Base-by-base conservation (phyloP, 2,329 filamentous ascomycete species). In the Alternaria gaisen region DNA sequence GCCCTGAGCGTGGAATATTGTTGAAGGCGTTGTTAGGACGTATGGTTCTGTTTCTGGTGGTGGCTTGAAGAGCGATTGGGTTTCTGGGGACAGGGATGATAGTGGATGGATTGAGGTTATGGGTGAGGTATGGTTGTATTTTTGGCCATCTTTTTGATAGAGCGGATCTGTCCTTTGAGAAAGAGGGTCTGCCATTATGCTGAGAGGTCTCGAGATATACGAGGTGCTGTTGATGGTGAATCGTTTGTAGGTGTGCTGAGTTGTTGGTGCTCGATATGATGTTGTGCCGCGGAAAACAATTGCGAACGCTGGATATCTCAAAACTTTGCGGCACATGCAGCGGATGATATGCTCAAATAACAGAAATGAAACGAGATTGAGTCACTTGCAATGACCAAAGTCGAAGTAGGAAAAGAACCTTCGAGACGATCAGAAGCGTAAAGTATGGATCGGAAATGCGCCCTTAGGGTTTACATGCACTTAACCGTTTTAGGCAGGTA, bases 1-100 rank as follows among this genome's bases (percentile, higher is more conserved):
- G 20, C 90, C 90, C 75, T 93, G 90, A 0, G 89, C 87, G 63
- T 93, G 88, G 77, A 93, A 93, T 62, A 92, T 88, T n/a, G 90
- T 92, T 47, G 85, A 78, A 2, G 85, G 80, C 0, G 88, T 90
- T 6, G 87, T 82, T 20, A 91, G 75, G n/a, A 88, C 84, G 69
- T 84, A 83, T 66, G 87, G 83, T 2, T 83, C 74, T 44, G 55
- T 14, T 5, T 84, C 81, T 9, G 73, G 73, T 5, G 80, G 83
- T 12, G 84, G 78, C 72, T 90, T 91, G 80, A 88, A 88, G 10
- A 91, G 83, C 7, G 78, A 72, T 53, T 80, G 83, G 57, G 87
- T 85, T 32, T 80, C 76, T 34, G 84, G 79, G 3, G 86, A 81
- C 1, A 90, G 81, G 2, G 78, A 73, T 0, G 80, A 69, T 61